Base-by-base conservation (phyloP, 2,329 filamentous ascomycete species). In the Alternaria panax region DNA sequence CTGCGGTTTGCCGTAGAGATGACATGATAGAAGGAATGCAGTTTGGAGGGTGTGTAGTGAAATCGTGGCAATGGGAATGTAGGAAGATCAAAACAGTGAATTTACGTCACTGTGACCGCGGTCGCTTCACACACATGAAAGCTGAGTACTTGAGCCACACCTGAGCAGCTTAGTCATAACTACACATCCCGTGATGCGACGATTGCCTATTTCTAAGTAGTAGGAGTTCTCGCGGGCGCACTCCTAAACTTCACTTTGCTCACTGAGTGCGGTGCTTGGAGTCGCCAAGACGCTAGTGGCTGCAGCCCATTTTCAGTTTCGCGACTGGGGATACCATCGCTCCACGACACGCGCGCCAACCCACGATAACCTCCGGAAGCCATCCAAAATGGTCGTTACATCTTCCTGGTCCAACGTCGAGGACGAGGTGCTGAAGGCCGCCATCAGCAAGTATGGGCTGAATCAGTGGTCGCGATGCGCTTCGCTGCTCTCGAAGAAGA, bases 401-500 rank as follows among this genome's bases (percentile, higher is more conserved):
- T 59, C 56, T 55, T 50, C 56, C 38, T 59, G 52, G 57, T 89
- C 87, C 12, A 90, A 90, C 68, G 88, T 89, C 66, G 87, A 90
- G 85, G 95, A 99, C 82, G 95, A 99, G 81, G 96, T 98, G 74
- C 90, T 99, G 81, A 97, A 98, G 81, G 93, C 93, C 57, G 70
- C 75, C 61, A 77, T 80, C 52, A 78, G 74, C 38, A 80, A 80
- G 57, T 80, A 80, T 73, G 78, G 78, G 27, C 67, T 80, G 40
- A 79, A 80, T 62, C 95, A 99, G 81, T 99, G 95, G 95, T 94
- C 95, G 76, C 94, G 95, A 80, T 95, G 98, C 65, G 97, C 95
- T 56, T 98, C 95, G 59, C 87, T 99, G 66, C 89, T 99, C 67
- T 94, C 94, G 77, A 92, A 96, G 75, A 99, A 99, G 64, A 98